Base-by-base conservation (phyloP, 371 early-diverging fungal genomes). In the Mucor indicus region DNA sequence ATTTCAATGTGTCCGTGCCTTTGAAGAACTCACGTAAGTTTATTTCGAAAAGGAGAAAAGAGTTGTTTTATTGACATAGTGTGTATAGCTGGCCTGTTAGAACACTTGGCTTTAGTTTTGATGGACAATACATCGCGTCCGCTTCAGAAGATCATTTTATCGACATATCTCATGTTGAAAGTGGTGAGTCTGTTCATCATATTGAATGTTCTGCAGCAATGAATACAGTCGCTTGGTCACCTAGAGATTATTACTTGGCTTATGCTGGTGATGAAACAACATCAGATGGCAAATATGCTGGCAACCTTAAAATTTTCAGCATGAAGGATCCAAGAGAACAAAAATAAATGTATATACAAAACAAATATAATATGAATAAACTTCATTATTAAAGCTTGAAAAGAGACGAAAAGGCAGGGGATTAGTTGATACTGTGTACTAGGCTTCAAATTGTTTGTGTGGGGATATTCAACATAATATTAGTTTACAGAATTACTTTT, bases 161-260 rank as follows among this genome's bases (percentile, higher is more conserved):
- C 48, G 87, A 90, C 45, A 84, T 93, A 89, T 81, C 88, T 4
- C 76, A 85, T 57, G 89, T 87, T 0, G 87, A 90, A 46, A 81
- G 84, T 29, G 89, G 90, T 0, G 84, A 89, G 41, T 79, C 79
- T 0, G 72, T 91, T 3, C 78, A 86, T 55, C 82, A 80, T 27
- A 75, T 93, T 21, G 69, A 73, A 29, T 85, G 84, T 31, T 60
- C 64, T 37, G 86, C 87, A 3, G 83, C 91, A 4, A 84, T 84
- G 70, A 88, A 90, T 58, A 83, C 87, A 0, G 82, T 90, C 1
- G 87, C 91, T 25, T 93, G 91, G 91, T 89, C 90, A 55, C 93
- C 93, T 12, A 66, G 58, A 22, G 83, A 85, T 53, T 87, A 87
- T 55, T 60, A 87, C 17, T 74, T 93, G 19, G 91, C 91, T 6